Conservation (phyloP, 805 yeast genomes). For the Metschnikowia peoriensis region DNA sequence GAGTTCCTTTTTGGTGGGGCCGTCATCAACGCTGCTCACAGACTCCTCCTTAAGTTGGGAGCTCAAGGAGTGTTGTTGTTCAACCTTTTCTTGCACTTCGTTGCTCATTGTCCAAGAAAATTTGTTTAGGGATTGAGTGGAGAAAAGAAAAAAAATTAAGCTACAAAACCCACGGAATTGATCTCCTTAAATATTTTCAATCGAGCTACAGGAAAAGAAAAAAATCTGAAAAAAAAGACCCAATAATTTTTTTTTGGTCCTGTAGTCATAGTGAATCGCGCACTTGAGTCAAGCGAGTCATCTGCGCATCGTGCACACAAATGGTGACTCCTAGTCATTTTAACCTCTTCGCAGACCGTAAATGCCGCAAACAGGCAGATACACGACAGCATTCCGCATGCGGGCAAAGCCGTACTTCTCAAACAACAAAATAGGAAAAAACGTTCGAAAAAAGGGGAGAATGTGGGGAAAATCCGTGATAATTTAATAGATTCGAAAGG, state of each 20-base stretch:
- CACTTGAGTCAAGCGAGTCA: slow-evolving; percentile 19
- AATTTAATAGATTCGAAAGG: too few species aligned
- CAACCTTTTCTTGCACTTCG: slow-evolving; percentile 2
- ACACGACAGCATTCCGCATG: background rate
- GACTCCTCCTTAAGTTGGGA: slow-evolving; percentile 13
- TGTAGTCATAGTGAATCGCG: slow-evolving; percentile 12
- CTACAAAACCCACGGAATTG: background rate
- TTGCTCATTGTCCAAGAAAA: background rate
- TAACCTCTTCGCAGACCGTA: background rate
- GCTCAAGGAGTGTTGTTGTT: slow-evolving; percentile 2
- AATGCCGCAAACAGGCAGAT: background rate
- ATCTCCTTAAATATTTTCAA: background rate
- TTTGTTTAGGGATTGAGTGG: background rate
- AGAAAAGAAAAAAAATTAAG: background rate
- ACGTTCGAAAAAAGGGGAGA: background rate
- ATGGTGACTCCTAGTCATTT: slow-evolving; percentile 18
- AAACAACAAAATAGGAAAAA: background rate
- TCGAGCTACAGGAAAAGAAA: background rate
- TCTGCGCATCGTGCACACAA: slow-evolving; percentile 12
- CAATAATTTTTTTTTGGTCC: slow-evolving; percentile 6
- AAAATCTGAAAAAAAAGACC: background rate
- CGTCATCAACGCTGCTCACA: slow-evolving; percentile 1
- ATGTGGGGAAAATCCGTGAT: too few species aligned
- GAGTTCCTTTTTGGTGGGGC: slow-evolving; percentile 26
- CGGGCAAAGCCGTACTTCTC: background rate